These are phyloP conservation scores for Stagonosporopsis chrysanthemi DNA, from an alignment of 2,329 filamentous ascomycete species.

Conservation along the genomic window DNA sequence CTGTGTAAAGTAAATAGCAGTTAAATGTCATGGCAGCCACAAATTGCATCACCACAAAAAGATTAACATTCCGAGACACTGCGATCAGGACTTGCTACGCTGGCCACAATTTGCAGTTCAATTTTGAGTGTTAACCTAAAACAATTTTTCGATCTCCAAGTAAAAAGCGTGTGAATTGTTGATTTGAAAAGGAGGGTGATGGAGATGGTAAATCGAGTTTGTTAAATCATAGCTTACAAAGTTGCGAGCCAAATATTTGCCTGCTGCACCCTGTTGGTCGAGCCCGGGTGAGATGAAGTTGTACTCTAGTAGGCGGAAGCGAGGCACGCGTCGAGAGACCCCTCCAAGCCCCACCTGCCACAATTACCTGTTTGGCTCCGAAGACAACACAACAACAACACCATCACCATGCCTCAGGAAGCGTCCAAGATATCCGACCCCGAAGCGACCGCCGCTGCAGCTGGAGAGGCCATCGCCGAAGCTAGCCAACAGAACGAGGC, in stretches of 20 bases:
- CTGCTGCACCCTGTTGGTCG: neutral
- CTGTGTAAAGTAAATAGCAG: neutral
- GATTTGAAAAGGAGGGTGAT: neutral
- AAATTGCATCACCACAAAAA: neutral
- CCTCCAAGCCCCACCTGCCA: conserved; percentile 19
- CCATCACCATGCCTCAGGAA: conserved; percentile 51
- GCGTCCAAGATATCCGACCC: conserved; percentile 70
- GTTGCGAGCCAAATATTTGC: neutral
- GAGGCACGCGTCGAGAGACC: conserved; percentile 9
- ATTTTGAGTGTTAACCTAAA: neutral
- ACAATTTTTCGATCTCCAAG: too few relatives aligned
- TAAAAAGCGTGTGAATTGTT: neutral
- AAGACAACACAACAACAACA: conserved; percentile 17
- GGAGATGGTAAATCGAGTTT: neutral
- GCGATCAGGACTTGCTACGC: neutral
- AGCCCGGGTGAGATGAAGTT: neutral
- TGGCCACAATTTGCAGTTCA: neutral
- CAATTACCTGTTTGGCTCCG: conserved; percentile 19
- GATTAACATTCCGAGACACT: neutral
- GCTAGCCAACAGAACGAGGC: conserved; percentile 38
- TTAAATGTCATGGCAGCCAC: neutral
- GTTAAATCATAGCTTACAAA: neutral
- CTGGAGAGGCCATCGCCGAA: conserved; percentile 52
- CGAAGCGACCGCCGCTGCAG: conserved; percentile 57
- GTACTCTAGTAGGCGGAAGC: neutral